Percentiles rank a stretch among this genome's conserved stretches.
These are phyloP conservation scores for Pichia norvegensis DNA, from an alignment of 1,139 yeast genomes.

Conservation along the genomic window DNA sequence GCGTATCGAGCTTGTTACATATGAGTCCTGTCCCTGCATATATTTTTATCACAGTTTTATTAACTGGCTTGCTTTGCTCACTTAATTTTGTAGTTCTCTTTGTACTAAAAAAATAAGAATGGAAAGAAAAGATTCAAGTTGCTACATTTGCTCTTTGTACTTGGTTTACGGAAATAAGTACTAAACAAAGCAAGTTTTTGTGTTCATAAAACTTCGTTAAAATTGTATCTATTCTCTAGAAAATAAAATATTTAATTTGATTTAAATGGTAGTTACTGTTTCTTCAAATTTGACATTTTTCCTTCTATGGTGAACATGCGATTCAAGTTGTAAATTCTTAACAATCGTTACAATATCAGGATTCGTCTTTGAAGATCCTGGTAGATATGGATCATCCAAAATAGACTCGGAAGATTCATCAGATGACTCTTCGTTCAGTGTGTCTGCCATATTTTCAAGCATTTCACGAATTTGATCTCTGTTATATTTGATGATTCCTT, in stretches of 20 bases:
- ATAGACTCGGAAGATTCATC: slow-evolving; percentile 6
- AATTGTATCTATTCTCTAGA: not conserved
- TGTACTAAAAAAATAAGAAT: too few species aligned
- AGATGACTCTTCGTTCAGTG: slow-evolving; percentile 14
- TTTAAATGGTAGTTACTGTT: slow-evolving; percentile 3
- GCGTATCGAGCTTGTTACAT: too few species aligned
- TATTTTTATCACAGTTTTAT: too few species aligned
- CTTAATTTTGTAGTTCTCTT: too few species aligned
- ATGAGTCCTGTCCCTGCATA: too few species aligned
- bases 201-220: too few species aligned
- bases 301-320: slow-evolving; percentile 14
- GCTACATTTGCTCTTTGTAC: too few species aligned
- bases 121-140: too few species aligned
- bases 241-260: too few species aligned
- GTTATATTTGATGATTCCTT: slow-evolving; percentile 28
- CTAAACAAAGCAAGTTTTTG: too few species aligned
- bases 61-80: too few species aligned
- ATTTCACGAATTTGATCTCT: slow-evolving; percentile 27
- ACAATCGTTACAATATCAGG: slow-evolving; percentile 8
- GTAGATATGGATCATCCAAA: slow-evolving; percentile 3
- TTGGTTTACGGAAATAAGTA: too few species aligned
- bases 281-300: slow-evolving; percentile 27
- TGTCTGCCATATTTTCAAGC: slow-evolving; percentile 20
- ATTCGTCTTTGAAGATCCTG: slow-evolving; percentile 1
- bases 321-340: slow-evolving; percentile 17